Evolutionary conservation across 805 yeast genomes (phyloP).

Genomic region (Komagataella mondaviorum): DNA sequence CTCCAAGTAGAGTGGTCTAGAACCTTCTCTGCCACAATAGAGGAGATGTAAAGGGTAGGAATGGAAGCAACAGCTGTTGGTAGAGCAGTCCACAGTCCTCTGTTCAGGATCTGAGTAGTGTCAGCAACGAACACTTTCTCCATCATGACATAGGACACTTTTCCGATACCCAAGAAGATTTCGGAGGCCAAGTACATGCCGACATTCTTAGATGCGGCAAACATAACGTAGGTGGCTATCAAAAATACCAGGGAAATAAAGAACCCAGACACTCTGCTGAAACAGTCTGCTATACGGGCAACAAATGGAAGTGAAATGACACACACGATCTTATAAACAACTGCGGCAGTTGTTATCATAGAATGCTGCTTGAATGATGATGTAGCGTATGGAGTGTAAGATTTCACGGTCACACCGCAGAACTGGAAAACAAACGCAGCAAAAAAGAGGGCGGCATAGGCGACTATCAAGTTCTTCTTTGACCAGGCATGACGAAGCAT

Average conservation of each 20-base stretch:
- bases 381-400: not conserved
- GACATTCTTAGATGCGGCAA: constrained; percentile 15
- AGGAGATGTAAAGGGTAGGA: constrained; percentile 19
- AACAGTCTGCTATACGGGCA: constrained; percentile 13
- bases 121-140: constrained; percentile 17
- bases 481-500: not conserved
- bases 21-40: constrained; percentile 18
- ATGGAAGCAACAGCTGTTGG: constrained; percentile 14
- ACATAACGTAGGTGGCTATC: constrained; percentile 13
- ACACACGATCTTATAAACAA: not conserved
- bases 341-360: not conserved
- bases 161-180: constrained; percentile 17
- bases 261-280: constrained; percentile 19
- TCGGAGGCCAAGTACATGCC: constrained; percentile 16
- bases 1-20: constrained; percentile 34
- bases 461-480: not conserved
- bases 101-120: constrained; percentile 13
- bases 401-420: not conserved
- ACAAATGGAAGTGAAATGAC: constrained; percentile 1
- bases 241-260: constrained; percentile 10
- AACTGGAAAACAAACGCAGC: not conserved
- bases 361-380: not conserved
- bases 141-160: constrained; percentile 13
- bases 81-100: constrained; percentile 11
- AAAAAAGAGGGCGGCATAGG: not conserved